These are phyloP conservation scores for Rhizophagus sp. DNA, from an alignment of 192 early-diverging fungal species.

Conservation along the genomic window DNA sequence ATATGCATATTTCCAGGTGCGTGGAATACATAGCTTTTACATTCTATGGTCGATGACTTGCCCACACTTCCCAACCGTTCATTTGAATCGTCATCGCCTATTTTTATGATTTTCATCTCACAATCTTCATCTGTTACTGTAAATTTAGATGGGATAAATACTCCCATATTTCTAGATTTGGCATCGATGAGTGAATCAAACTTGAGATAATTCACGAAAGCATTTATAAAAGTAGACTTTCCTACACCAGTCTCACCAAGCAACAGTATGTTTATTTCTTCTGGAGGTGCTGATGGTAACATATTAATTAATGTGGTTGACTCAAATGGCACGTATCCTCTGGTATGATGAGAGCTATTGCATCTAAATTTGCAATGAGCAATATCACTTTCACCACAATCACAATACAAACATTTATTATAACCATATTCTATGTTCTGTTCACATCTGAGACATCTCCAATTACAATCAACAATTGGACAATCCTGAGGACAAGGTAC, in stretches of 20 bases:
- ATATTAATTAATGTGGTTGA: too few relatives aligned
- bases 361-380: too few relatives aligned
- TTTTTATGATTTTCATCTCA: constrained; percentile 22
- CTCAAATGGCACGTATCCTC: too few relatives aligned
- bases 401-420: too few relatives aligned
- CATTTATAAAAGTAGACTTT: constrained; percentile 41
- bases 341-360: too few relatives aligned
- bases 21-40: constrained; percentile 32
- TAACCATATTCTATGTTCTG: too few relatives aligned
- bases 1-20: constrained; percentile 15
- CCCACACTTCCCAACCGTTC: background rate
- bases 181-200: constrained; percentile 30
- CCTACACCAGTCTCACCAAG: constrained; percentile 30
- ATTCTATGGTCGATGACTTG: constrained; percentile 23
- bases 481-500: too few relatives aligned
- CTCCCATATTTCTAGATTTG: constrained; percentile 12
- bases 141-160: constrained; percentile 31
- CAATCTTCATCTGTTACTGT: constrained; percentile 9
- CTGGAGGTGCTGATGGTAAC: too few relatives aligned
- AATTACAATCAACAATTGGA: too few relatives aligned
- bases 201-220: constrained; percentile 37
- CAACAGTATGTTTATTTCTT: constrained; percentile 8
- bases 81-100: constrained; percentile 24
- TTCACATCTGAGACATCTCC: too few relatives aligned
- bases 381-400: too few relatives aligned